phyloP scores from a whole-genome alignment of 148 eudicot species.

The Persicaria tinctoria region DNA sequence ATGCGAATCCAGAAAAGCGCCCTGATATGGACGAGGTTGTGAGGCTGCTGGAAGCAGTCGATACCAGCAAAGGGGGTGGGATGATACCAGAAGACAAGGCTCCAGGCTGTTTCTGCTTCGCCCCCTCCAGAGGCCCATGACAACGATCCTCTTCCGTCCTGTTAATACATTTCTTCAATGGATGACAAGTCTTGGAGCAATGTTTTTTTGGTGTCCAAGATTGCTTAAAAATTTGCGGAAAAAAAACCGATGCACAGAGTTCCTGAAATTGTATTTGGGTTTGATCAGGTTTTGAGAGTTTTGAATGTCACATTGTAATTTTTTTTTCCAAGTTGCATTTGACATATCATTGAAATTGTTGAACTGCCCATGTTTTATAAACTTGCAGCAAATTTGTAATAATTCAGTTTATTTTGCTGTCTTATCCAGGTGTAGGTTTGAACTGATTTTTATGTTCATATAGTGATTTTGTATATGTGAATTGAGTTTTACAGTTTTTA shows the following conservation, averaged over 20 bases:
- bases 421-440: too few species aligned
- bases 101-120: conserved; percentile 15
- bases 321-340: neutral
- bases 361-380: too few species aligned
- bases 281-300: neutral
- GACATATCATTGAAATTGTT: neutral
- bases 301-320: neutral
- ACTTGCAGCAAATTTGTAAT: too few species aligned
- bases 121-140: conserved; percentile 10
- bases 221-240: neutral
- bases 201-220: neutral
- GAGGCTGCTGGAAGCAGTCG: conserved; percentile 14
- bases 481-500: too few species aligned
- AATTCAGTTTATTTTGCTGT: too few species aligned
- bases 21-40: conserved; percentile 19
- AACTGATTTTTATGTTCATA: too few species aligned
- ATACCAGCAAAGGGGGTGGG: conserved; percentile 16
- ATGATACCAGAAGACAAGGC: conserved; percentile 19
- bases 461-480: too few species aligned
- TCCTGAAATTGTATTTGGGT: neutral
- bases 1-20: conserved; percentile 14
- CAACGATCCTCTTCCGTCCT: neutral
- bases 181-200: neutral
- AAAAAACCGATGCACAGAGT: neutral
- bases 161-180: neutral